Base-by-base conservation (phyloP, 2,329 filamentous ascomycete genomes). In the Clathrospora elynae region DNA sequence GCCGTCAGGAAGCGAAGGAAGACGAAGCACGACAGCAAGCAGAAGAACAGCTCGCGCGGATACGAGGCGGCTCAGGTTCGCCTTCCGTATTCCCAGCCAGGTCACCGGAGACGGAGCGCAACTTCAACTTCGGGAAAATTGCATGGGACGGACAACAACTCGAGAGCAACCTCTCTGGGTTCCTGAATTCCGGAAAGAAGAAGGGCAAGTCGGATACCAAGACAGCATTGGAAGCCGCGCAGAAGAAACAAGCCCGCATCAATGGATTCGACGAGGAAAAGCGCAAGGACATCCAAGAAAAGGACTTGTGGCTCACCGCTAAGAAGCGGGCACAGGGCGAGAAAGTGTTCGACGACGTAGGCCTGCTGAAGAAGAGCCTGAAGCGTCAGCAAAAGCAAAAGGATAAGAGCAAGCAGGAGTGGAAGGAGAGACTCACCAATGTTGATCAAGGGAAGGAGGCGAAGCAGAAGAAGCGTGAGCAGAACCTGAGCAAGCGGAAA, bases 241-340 rank as follows among this genome's bases (percentile, higher is more conserved):
- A 96, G 72, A 88, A 89, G 63, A 92, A 96, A 72, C 87, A 91
- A 73, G 84, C 86, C 60, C 86, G 90, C 18, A 75, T 97, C 19
- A 80, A 84, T 30, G 80, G 76, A 18, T 81, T 96, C 62, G 87
- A 92, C 59, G 82, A 86, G 1, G 81, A 83, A 55, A 95, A 96
- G 74, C 86, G 87, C 42, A 85, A 85, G 49, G 88, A 95, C 46
- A 86, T 97, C 30, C 84, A 90, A 48, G 89, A 96, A 71, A 97
- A 97, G 76, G 92, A 99, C 62, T 77, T 85, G 44, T 99, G 93
- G 93, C 78, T 96, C 46, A 92, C 88, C 33, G 93, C 93, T 2
- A 87, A 92, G 71, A 89, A 90, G 71, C 84, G 87, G 16, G 90
- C 87, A 1, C 88, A 95, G 68, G 93, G 93, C 34, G 91, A 96